These are phyloP conservation scores for Erysimum cheiri DNA, from an alignment of 441 rosid genomes.

Conservation along the genomic window DNA sequence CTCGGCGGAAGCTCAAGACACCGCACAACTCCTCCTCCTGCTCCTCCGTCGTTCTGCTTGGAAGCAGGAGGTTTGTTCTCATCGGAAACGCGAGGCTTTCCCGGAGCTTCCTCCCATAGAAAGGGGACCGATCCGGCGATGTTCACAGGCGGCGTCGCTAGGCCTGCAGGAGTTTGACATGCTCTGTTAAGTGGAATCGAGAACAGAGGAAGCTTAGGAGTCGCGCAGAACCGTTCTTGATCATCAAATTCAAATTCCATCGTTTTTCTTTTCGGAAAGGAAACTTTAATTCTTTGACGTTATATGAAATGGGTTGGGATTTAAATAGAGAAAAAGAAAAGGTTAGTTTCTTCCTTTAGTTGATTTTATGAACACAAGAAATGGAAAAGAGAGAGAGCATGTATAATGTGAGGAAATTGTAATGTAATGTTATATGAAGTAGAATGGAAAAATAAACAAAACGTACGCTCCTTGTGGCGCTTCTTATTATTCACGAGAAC, in stretches of 20 bases:
- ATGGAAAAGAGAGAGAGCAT: neutral
- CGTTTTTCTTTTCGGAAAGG: neutral
- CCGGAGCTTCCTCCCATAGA: slow-evolving; percentile 90
- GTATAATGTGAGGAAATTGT: slow-evolving; percentile 34
- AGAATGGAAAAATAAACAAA: slow-evolving; percentile 21
- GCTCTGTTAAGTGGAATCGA: slow-evolving; percentile 47
- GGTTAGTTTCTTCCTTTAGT: neutral
- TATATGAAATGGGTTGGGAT: slow-evolving; percentile 14
- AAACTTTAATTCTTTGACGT: slow-evolving; percentile 21
- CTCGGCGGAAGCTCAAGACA: slow-evolving; percentile 76
- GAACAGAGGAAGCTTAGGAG: slow-evolving; percentile 58
- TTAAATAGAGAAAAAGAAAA: slow-evolving; percentile 27
- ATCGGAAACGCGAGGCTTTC: slow-evolving; percentile 63
- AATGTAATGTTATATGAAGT: neutral
- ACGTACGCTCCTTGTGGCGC: slow-evolving; percentile 41
- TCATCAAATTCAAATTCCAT: slow-evolving; percentile 35
- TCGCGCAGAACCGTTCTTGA: slow-evolving; percentile 42
- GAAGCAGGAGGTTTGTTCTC: slow-evolving; percentile 31
- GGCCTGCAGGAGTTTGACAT: slow-evolving; percentile 43
- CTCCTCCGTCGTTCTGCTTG: neutral
- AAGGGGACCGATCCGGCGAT: slow-evolving; percentile 68
- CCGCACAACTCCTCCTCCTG: slow-evolving; percentile 40
- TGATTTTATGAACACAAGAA: slow-evolving; percentile 3
- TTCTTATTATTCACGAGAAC: slow-evolving; percentile 43
- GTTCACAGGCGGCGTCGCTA: slow-evolving; percentile 62